Conservation (phyloP, 2,329 filamentous ascomycete genomes). For the Pyrenochaeta sp. region DNA sequence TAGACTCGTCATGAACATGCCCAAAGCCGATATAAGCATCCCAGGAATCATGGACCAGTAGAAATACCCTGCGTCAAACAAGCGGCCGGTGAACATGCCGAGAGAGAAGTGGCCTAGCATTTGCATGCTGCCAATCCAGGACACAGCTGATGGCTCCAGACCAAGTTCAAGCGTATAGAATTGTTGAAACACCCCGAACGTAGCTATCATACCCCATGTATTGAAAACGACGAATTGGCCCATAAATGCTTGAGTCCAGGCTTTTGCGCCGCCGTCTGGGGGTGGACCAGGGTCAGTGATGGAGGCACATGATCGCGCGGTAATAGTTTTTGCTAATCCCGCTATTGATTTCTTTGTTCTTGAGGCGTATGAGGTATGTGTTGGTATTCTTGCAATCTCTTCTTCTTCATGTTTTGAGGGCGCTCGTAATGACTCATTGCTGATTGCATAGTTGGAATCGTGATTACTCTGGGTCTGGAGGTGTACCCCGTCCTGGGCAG, state of each 20-base stretch:
- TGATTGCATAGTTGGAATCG: slow-evolving; percentile 2
- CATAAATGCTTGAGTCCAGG: slow-evolving; percentile 49
- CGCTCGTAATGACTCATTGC: slow-evolving; percentile 3
- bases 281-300: slow-evolving; percentile 48
- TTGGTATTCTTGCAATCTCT: slow-evolving; percentile 22
- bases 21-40: slow-evolving; percentile 54
- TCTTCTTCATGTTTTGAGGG: slow-evolving; percentile 11
- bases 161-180: slow-evolving; percentile 43
- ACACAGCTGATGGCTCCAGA: slow-evolving; percentile 54
- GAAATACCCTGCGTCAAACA: slow-evolving; percentile 63
- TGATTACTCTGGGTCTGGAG: background rate
- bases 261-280: slow-evolving; percentile 48
- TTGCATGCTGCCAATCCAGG: slow-evolving; percentile 63
- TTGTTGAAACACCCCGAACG: slow-evolving; percentile 49
- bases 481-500: slow-evolving; percentile 3
- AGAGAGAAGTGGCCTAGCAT: slow-evolving; percentile 61
- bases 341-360: slow-evolving; percentile 18
- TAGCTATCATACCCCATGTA: slow-evolving; percentile 49
- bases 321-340: slow-evolving; percentile 37
- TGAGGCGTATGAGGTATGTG: slow-evolving; percentile 18
- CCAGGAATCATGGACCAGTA: slow-evolving; percentile 55
- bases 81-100: slow-evolving; percentile 61
- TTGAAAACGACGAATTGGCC: slow-evolving; percentile 50
- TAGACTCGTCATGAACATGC: slow-evolving; percentile 63
- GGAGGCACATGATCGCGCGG: slow-evolving; percentile 43